Evolutionary conservation across 2,329 filamentous ascomycete genomes (phyloP).

Genomic region (Rhexocercosporidium sp.): DNA sequence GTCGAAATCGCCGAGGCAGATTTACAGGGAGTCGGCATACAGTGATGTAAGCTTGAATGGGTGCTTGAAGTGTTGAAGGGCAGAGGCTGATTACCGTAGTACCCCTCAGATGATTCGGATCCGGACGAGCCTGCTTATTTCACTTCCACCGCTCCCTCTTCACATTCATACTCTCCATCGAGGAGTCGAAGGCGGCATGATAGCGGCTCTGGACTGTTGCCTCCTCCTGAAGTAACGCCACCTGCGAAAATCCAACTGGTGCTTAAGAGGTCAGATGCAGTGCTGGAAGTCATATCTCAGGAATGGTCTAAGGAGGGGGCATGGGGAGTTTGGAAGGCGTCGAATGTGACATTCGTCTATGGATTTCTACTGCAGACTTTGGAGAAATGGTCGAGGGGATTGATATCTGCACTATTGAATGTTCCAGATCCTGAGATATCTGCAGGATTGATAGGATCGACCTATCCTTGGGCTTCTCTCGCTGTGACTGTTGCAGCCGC

Average conservation of each 20-base stretch:
- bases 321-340: slow-evolving; percentile 93
- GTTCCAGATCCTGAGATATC: slow-evolving; percentile 71
- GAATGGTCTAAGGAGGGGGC: slow-evolving; percentile 89
- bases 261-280: slow-evolving; percentile 76
- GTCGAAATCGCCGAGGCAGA: slow-evolving; percentile 28
- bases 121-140: slow-evolving; percentile 86
- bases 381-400: slow-evolving; percentile 89
- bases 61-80: slow-evolving; percentile 5
- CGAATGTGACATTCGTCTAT: slow-evolving; percentile 92
- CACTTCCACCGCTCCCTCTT: slow-evolving; percentile 60
- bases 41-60: slow-evolving; percentile 32
- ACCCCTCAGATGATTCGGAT: slow-evolving; percentile 70
- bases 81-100: slow-evolving; percentile 40
- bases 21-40: slow-evolving; percentile 35
- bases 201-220: slow-evolving; percentile 36
- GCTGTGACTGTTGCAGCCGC: slow-evolving; percentile 70
- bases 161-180: slow-evolving; percentile 48
- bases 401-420: slow-evolving; percentile 89
- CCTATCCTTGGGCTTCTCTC: slow-evolving; percentile 82
- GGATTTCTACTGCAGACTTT: slow-evolving; percentile 83
- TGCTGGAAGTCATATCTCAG: slow-evolving; percentile 85
- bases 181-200: slow-evolving; percentile 43
- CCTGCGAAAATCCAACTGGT: slow-evolving; percentile 64
- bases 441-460: slow-evolving; percentile 76
- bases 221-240: slow-evolving; percentile 41